These are phyloP conservation scores for Wallacemonas rigidus DNA, from an alignment of 208 protist species.

Conservation along the genomic window DNA sequence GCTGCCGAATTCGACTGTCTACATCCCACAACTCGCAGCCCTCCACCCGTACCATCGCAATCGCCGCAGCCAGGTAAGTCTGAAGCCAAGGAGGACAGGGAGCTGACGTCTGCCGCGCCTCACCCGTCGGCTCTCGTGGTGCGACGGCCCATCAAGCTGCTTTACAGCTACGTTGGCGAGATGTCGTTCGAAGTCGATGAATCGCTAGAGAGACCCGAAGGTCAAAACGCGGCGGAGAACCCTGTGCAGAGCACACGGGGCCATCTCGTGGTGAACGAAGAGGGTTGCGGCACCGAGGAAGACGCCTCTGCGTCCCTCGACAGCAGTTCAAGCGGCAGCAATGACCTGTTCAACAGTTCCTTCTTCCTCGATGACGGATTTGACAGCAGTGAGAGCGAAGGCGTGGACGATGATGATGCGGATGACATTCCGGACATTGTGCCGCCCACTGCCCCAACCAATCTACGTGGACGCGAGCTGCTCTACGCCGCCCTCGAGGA, in stretches of 20 bases:
- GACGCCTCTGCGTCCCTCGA: neutral
- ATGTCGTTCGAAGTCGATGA: constrained; percentile 4
- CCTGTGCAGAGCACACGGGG: neutral
- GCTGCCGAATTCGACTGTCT: too few species aligned
- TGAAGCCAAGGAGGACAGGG: constrained; percentile 5
- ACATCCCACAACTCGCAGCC: too few species aligned
- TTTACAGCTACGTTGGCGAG: constrained; percentile 20
- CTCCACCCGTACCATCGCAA: too few species aligned
- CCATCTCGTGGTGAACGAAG: neutral
- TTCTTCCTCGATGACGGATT: neutral
- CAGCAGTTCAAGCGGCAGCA: neutral
- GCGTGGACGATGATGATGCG: neutral
- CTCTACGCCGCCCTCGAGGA: constrained; percentile 51
- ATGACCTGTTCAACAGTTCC: neutral
- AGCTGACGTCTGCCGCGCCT: neutral
- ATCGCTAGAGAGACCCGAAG: neutral
- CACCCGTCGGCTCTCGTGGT: too few species aligned
- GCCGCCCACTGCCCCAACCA: neutral
- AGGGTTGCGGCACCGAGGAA: too few species aligned
- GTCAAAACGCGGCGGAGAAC: neutral
- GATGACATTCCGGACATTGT: constrained; percentile 3
- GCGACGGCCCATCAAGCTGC: constrained; percentile 19
- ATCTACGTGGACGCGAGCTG: constrained; percentile 32
- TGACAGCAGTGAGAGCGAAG: neutral
- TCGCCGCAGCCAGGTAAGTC: neutral